Conservation (phyloP, 1,284 basidiomycete species). For the Pseudozyma pruni region DNA sequence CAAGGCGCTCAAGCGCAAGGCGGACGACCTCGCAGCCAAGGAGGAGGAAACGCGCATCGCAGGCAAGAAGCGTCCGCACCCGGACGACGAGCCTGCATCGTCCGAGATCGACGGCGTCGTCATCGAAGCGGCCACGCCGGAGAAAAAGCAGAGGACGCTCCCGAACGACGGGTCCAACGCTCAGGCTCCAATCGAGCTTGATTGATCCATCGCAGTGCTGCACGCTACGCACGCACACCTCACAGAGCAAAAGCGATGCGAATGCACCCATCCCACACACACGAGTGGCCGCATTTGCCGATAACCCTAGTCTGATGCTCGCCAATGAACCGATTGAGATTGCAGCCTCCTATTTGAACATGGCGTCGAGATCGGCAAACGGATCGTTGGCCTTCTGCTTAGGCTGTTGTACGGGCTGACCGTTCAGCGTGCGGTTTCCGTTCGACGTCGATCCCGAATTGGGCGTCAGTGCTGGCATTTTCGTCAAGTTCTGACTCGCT, state of each 20-base stretch:
- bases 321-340: background rate
- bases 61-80: conserved; percentile 28
- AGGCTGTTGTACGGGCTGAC: conserved; percentile 4
- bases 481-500: conserved; percentile 7
- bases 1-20: background rate
- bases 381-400: conserved; percentile 51
- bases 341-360: conserved; percentile 47
- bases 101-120: background rate
- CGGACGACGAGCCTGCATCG: conserved; percentile 8
- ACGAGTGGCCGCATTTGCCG: too few relatives aligned
- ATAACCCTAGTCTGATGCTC: too few relatives aligned
- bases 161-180: conserved; percentile 7
- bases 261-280: too few relatives aligned
- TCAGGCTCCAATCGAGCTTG: conserved; percentile 23
- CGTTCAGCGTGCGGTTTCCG: conserved; percentile 5
- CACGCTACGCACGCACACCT: background rate
- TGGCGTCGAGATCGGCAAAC: conserved; percentile 60
- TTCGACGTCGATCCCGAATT: background rate
- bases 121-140: background rate
- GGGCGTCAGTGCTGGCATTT: conserved; percentile 28
- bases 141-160: conserved; percentile 24
- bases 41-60: background rate
- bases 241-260: too few relatives aligned
- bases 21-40: background rate
- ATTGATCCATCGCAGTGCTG: background rate